A percentile compares a stretch with the other conserved stretches of the same genome.
Evolutionary conservation across 108 stramenopile species (phyloP).

Genomic region (Poteriospumella lacustris): DNA sequence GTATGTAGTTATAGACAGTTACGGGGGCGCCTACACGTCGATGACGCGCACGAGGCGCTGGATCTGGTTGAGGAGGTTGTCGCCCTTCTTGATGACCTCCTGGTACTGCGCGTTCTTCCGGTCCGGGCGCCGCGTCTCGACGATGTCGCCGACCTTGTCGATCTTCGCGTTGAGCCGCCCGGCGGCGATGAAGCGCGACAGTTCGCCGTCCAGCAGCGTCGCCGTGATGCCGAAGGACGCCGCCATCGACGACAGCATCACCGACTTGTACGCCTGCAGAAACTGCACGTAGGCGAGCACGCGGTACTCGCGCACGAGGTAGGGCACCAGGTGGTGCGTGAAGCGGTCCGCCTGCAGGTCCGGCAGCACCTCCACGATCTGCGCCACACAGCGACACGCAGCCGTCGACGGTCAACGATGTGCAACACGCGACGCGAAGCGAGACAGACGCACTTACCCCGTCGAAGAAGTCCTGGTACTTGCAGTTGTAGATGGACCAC

Average conservation of each 20-base stretch:
- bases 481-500: constrained; percentile 80
- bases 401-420: background rate
- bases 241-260: constrained; percentile 86
- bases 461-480: constrained; percentile 81
- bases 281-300: constrained; percentile 90
- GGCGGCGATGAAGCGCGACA: constrained; percentile 91
- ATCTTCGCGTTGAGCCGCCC: constrained; percentile 90
- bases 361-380: constrained; percentile 5
- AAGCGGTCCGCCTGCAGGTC: constrained; percentile 38
- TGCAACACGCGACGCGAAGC: background rate
- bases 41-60: constrained; percentile 90
- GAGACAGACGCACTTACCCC: constrained; percentile 61
- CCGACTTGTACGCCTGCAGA: constrained; percentile 94
- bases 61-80: constrained; percentile 88
- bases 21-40: too few species aligned
- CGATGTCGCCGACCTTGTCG: constrained; percentile 92
- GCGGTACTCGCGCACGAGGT: constrained; percentile 82
- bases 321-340: constrained; percentile 71
- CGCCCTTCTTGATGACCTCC: constrained; percentile 92
- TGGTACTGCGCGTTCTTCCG: constrained; percentile 90
- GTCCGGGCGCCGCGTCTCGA: constrained; percentile 91
- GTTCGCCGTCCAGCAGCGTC: constrained; percentile 83
- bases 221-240: constrained; percentile 76
- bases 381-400: background rate
- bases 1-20: too few species aligned